phyloP scores from a whole-genome alignment of 345 rosid species.

The Syzygium grande region DNA sequence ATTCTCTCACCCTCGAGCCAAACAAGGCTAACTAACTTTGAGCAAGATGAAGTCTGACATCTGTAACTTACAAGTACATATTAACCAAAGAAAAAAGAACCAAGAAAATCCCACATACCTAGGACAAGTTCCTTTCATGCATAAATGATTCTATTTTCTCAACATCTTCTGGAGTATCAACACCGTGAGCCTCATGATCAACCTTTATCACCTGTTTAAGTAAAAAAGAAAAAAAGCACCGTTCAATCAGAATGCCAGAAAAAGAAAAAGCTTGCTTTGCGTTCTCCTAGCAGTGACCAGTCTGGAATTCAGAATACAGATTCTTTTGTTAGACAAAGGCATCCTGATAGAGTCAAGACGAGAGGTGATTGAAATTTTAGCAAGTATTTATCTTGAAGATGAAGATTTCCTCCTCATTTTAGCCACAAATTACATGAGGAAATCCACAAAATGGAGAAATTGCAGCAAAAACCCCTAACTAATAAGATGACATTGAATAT shows the following conservation, averaged over 20 bases:
- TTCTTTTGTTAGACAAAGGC: not conserved
- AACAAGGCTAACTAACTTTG: not conserved
- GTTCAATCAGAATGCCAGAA: not conserved
- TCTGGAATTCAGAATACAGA: not conserved
- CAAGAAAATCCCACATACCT: not conserved
- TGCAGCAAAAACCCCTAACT: not conserved
- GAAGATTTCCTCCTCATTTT: not conserved
- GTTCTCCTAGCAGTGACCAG: not conserved
- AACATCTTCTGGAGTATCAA: slow-evolving; percentile 73
- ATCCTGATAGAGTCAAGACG: not conserved
- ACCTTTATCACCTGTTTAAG: slow-evolving; percentile 72
- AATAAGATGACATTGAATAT: not conserved
- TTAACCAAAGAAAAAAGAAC: not conserved
- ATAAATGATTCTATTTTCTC: slow-evolving; percentile 74
- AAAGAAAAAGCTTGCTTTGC: not conserved
- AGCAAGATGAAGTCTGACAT: not conserved
- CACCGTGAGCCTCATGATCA: slow-evolving; percentile 86
- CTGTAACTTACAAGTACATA: not conserved
- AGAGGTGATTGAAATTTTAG: not conserved
- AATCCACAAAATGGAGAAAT: not conserved
- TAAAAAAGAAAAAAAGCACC: not conserved
- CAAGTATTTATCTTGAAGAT: not conserved
- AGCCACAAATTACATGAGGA: not conserved
- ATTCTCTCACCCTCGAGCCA: not conserved
- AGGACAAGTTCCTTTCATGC: slow-evolving; percentile 62